Percentiles rank a stretch among this genome's conserved stretches.
Conservation (phyloP, 768 basidiomycete genomes). For the Termitomyces sp. region DNA sequence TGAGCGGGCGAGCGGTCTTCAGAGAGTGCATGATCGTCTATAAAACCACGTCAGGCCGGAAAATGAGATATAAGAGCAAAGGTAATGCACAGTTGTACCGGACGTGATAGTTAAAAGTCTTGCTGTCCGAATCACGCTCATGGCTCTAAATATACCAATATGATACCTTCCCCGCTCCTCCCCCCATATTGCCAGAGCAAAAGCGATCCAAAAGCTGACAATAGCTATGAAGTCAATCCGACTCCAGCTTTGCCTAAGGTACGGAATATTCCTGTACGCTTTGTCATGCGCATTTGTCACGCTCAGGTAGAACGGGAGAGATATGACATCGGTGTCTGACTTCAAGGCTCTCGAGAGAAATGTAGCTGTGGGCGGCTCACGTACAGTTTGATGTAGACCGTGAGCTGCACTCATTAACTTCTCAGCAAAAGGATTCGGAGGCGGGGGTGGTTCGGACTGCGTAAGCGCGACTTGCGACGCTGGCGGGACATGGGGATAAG, state of each 20-base stretch:
- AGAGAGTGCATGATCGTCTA: slow-evolving; percentile 86
- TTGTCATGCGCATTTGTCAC: slow-evolving; percentile 53
- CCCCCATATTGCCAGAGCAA: slow-evolving; percentile 65
- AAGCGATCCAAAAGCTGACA: slow-evolving; percentile 82
- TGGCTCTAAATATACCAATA: slow-evolving; percentile 83
- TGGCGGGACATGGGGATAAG: slow-evolving; percentile 19
- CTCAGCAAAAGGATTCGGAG: slow-evolving; percentile 27
- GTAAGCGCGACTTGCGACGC: slow-evolving; percentile 25
- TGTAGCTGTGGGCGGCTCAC: slow-evolving; percentile 44
- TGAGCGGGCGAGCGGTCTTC: slow-evolving; percentile 86
- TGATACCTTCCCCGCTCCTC: slow-evolving; percentile 66
- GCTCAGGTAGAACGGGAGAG: slow-evolving; percentile 62
- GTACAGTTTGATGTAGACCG: slow-evolving; percentile 34
- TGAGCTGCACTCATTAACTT: slow-evolving; percentile 30
- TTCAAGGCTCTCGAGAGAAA: slow-evolving; percentile 48
- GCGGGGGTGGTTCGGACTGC: slow-evolving; percentile 17
- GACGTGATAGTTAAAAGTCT: slow-evolving; percentile 83
- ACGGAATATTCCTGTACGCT: slow-evolving; percentile 72
- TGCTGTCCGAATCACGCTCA: slow-evolving; percentile 82
- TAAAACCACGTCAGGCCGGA: neutral
- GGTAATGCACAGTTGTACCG: slow-evolving; percentile 76
- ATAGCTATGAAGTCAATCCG: slow-evolving; percentile 88
- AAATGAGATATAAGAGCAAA: neutral
- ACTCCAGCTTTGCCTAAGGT: slow-evolving; percentile 90
- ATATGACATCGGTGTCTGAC: slow-evolving; percentile 41